phyloP scores from a whole-genome alignment of 2,329 filamentous ascomycete species.

The Diaporthe velutina region DNA sequence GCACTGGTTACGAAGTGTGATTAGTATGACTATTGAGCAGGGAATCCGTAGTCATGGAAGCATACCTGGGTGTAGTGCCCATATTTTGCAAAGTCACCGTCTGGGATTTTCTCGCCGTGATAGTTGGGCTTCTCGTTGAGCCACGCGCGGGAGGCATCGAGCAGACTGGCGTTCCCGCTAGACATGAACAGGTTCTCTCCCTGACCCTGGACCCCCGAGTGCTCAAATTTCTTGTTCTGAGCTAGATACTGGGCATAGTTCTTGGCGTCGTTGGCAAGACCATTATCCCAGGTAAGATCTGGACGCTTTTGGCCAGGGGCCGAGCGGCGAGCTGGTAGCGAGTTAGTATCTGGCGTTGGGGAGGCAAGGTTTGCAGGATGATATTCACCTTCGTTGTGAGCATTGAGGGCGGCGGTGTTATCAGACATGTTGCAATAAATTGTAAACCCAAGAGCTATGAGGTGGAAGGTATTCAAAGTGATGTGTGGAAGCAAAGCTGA shows the following conservation, averaged over 20 bases:
- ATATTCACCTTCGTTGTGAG: slow-evolving; percentile 6
- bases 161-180: background rate
- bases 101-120: slow-evolving; percentile 38
- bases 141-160: slow-evolving; percentile 32
- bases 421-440: slow-evolving; percentile 1
- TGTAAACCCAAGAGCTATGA: background rate
- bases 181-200: slow-evolving; percentile 39
- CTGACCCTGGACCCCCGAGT: slow-evolving; percentile 15
- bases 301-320: slow-evolving; percentile 3
- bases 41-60: too few species aligned
- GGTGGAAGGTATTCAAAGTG: background rate
- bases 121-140: slow-evolving; percentile 38
- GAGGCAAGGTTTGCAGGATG: too few species aligned
- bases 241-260: slow-evolving; percentile 10
- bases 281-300: slow-evolving; percentile 1
- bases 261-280: background rate
- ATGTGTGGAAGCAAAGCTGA: background rate
- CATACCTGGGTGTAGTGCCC: slow-evolving; percentile 38
- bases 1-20: slow-evolving; percentile 12
- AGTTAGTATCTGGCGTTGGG: background rate
- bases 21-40: background rate
- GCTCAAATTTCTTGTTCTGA: slow-evolving; percentile 1
- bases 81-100: slow-evolving; percentile 36
- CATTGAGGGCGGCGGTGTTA: background rate
- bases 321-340: background rate